Evolutionary conservation across 2,329 filamentous ascomycete species (phyloP), one percentile per base, ranked within the genome.

Genomic region (Colletotrichum sp.): DNA sequence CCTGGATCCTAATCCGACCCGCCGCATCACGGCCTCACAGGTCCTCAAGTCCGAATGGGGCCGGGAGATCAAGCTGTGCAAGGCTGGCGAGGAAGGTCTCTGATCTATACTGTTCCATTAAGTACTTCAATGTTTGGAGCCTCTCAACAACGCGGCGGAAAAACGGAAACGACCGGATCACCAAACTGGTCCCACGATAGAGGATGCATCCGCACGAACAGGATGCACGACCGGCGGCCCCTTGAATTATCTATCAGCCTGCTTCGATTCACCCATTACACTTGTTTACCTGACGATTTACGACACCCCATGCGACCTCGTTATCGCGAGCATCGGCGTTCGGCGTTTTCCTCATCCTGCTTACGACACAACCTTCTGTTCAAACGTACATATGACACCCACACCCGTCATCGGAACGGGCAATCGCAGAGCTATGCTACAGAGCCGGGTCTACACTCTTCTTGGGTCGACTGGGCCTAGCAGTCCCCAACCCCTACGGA

Each of bases 31-130:
- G 34, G 96, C 97, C 75, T 96, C 96, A 55, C 97, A 99, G 87
- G 95, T 99, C 73, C 92, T 99, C 81, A 98, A 98, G 86, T 99
- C 96, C 6, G 97, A 99, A 88, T 99, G 97, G 97, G 96, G 97
- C 80, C 95, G 97, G 80, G 96, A 98, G 85, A 98, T 99, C 86
- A 98, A 96, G 87, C 91, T 99, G 74, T 99, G 97, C 89, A 97
- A 96, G 86, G 96, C 97, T 77, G 97, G 96, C 80, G 95, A 99
- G 86, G 96, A 99, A 89, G 97, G 97, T 74, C 93, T 98, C 81
- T 98, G 90, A 86, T 79, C 28, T n/a, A 32, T 3, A 30, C 26
- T n/a, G 44, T 63, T 32, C 16, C 4, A 44, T 34, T 15, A 28
- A 24, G 55, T 55, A 60, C 52, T 28, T 44, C 18, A 28, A 32